A percentile compares a stretch with the other conserved stretches of the same genome.
These are phyloP conservation scores for Colletotrichum sp. DNA, from an alignment of 2,329 filamentous ascomycete species.

Conservation along the genomic window DNA sequence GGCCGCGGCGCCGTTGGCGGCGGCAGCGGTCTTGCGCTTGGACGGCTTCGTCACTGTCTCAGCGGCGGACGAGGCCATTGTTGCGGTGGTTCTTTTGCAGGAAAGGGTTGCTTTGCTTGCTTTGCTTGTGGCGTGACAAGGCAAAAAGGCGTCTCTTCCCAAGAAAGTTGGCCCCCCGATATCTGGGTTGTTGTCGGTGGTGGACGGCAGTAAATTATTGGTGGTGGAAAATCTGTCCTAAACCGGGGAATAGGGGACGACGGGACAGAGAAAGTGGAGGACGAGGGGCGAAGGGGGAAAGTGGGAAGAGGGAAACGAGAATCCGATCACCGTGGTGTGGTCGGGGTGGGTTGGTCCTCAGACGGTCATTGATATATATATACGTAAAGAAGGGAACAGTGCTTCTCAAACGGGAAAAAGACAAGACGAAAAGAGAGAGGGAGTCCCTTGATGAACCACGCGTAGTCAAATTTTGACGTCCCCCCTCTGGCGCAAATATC, in stretches of 20 bases:
- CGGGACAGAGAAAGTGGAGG: background rate
- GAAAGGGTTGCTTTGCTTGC: background rate
- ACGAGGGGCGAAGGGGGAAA: background rate
- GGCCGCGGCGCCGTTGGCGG: conserved; percentile 25
- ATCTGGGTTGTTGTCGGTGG: background rate
- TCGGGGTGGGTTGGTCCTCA: background rate
- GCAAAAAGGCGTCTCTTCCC: background rate
- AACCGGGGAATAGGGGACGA: background rate
- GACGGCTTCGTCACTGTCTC: conserved; percentile 37
- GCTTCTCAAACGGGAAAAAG: background rate
- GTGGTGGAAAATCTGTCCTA: conserved; percentile 9
- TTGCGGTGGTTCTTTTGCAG: background rate
- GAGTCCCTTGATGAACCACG: background rate
- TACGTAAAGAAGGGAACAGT: background rate
- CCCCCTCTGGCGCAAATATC: background rate
- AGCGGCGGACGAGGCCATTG: conserved; percentile 33
- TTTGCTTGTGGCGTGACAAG: background rate
- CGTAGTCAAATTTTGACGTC: background rate
- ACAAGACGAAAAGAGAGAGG: background rate
- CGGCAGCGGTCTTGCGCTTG: conserved; percentile 25
- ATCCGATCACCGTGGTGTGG: background rate
- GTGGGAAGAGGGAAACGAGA: background rate
- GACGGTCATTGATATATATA: background rate
- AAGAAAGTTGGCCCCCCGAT: background rate
- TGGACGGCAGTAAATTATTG: background rate